Percentiles rank a stretch among this genome's conserved stretches.
phyloP scores from a whole-genome alignment of 2,329 filamentous ascomycete genomes.

The Venturia pyrina region DNA sequence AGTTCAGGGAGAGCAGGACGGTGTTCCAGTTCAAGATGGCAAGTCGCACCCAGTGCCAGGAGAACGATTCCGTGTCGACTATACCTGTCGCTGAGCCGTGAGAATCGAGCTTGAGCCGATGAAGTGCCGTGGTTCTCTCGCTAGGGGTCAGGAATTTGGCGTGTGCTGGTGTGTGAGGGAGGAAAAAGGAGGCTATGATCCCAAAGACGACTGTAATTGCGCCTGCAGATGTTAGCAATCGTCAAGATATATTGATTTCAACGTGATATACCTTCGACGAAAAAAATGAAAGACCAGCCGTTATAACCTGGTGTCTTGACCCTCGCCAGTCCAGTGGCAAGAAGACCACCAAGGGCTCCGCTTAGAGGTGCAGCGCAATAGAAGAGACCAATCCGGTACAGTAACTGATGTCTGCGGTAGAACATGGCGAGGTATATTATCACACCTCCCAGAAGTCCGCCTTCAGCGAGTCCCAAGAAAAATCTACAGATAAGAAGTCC shows the following conservation, averaged over 20 bases:
- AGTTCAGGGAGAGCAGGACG: conserved; percentile 39
- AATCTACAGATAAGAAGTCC: conserved; percentile 10
- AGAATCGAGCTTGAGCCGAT: conserved; percentile 20
- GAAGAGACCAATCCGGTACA: conserved; percentile 10
- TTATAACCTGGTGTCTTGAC: conserved; percentile 1
- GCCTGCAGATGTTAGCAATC: conserved; percentile 27
- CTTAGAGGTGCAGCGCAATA: conserved; percentile 11
- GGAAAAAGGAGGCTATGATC: conserved; percentile 30
- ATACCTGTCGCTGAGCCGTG: conserved; percentile 19
- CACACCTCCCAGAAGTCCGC: conserved; percentile 10
- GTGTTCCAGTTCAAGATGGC: conserved; percentile 27
- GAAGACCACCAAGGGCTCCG: conserved; percentile 12
- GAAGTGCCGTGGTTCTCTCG: conserved; percentile 28
- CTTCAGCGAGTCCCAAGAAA: conserved; percentile 13
- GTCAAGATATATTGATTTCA: not conserved
- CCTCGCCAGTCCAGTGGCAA: conserved; percentile 21
- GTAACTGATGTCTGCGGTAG: conserved; percentile 8
- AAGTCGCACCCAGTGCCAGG: conserved; percentile 21
- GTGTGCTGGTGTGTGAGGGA: conserved; percentile 23
- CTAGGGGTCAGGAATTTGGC: conserved; percentile 45
- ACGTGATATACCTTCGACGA: conserved; percentile 11
- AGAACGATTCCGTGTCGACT: conserved; percentile 25
- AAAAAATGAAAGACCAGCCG: conserved; percentile 76
- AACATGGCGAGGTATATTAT: conserved; percentile 37
- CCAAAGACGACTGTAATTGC: conserved; percentile 27